These are phyloP conservation scores for Coemansia furcata DNA, from an alignment of 192 early-diverging fungal genomes.

Conservation along the genomic window DNA sequence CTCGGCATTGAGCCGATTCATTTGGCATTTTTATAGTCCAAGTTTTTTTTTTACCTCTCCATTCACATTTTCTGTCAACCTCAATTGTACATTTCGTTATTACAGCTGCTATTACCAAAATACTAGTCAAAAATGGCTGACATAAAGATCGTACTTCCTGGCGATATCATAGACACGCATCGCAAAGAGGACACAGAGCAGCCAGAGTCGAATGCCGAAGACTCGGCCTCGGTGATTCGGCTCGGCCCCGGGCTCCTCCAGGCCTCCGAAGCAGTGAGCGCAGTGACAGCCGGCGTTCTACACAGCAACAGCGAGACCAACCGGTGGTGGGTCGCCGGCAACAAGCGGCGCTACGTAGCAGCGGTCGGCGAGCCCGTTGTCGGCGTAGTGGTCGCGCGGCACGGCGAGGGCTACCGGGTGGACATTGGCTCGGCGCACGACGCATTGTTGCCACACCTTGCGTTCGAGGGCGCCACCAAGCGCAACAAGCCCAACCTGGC, in stretches of 20 bases:
- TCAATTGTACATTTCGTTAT: neutral
- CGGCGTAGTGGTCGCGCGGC: constrained; percentile 68
- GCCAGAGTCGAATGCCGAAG: constrained; percentile 6
- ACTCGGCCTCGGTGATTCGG: constrained; percentile 50
- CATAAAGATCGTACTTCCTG: constrained; percentile 36
- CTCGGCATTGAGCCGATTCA: neutral
- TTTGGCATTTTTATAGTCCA: neutral
- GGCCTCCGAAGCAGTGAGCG: constrained; percentile 60
- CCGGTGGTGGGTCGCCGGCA: constrained; percentile 78
- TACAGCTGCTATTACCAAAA: neutral
- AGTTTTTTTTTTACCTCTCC: neutral
- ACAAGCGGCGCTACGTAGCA: constrained; percentile 88
- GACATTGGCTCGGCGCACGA: constrained; percentile 93
- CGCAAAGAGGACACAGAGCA: neutral
- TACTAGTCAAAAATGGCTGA: constrained; percentile 17
- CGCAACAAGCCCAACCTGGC: constrained; percentile 83
- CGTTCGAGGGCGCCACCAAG: constrained; percentile 94
- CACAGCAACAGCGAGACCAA: constrained; percentile 55
- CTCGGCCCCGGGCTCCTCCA: constrained; percentile 82
- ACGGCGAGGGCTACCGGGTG: constrained; percentile 78
- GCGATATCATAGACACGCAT: constrained; percentile 38
- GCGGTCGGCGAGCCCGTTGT: constrained; percentile 83
- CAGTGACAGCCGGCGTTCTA: constrained; percentile 75
- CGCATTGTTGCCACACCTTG: constrained; percentile 72
- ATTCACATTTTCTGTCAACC: neutral